Evolutionary conservation across 257 asterid species (phyloP).

Genomic region (Solanum chmielewskii): DNA sequence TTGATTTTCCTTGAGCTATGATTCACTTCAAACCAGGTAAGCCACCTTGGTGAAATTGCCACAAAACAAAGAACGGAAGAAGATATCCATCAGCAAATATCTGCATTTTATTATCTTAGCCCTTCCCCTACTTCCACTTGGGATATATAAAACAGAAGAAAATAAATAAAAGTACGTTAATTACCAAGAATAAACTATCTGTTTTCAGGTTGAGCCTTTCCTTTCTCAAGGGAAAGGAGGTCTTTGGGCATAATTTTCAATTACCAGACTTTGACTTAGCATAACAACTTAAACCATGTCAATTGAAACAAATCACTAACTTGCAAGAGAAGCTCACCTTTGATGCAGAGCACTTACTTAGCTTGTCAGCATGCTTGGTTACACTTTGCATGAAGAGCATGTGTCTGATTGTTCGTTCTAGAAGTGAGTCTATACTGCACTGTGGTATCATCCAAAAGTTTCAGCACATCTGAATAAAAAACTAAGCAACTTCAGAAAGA

Average conservation of each 20-base stretch:
- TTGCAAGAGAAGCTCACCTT: conserved; percentile 33
- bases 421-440: conserved; percentile 98
- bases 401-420: conserved; percentile 81
- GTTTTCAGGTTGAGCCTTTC: background rate
- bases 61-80: background rate
- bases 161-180: background rate
- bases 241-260: background rate
- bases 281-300: background rate
- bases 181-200: background rate
- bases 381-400: conserved; percentile 84
- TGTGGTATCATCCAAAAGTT: conserved; percentile 32
- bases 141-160: background rate
- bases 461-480: conserved; percentile 18
- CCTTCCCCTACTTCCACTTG: background rate
- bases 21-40: background rate
- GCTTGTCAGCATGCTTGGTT: conserved; percentile 79
- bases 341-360: conserved; percentile 55
- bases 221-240: background rate
- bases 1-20: background rate
- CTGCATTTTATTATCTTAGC: background rate
- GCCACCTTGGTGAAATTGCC: background rate
- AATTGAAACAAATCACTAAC: background rate
- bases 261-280: background rate
- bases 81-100: background rate
- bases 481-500: background rate